Evolutionary conservation across 2,329 filamentous ascomycete species (phyloP), one percentile per base, ranked within the genome.

Genomic region (Penicillium palitans): DNA sequence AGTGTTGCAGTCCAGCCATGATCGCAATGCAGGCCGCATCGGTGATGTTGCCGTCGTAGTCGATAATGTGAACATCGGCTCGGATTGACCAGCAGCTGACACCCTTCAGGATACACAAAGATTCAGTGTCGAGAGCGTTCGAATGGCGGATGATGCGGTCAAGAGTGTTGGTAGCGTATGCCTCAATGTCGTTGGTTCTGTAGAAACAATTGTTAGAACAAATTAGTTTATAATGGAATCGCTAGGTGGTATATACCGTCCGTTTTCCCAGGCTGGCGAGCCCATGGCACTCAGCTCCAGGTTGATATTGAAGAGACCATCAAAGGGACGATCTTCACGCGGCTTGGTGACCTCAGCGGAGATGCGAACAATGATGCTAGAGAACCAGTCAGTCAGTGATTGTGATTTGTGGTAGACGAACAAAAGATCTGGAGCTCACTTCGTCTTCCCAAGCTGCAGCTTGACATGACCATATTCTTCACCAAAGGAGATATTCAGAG

Each of bases 111-210:
- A 99, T 90, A 75, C 95, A 99, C 45, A 99, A 84, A 4, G 93
- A 96, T 77, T 99, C 95, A 35, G 93, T 96, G 74, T 98, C 93
- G 41, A 99, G 85, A 7, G 95, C 93, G 66, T 90, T 90, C 1
- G 93, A 96, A 60, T 95, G 88, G 42, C 95, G 92, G 60, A 98
- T 87, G 9, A 95, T 93, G 78, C 96, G 96, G 75, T 99, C 95
- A 21, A 99, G 87, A 42, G 95, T 84, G 35, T 93, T 88, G 10
- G 93, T 92, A 29, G 98, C 86, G 42, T 96, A 84, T 3, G 93
- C 83, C 78, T 98, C 95, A 56, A 89, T 84, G 68, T 96, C 90
- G 62, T 89, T 93, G 48, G 90, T 89, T 54, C 91, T 85, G 31
- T 17, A 41, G 15, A 17, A 52, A 59, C 15, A 65, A 57, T 58